phyloP scores from a whole-genome alignment of 768 basidiomycete species.

The Leccinum barrowsii region DNA sequence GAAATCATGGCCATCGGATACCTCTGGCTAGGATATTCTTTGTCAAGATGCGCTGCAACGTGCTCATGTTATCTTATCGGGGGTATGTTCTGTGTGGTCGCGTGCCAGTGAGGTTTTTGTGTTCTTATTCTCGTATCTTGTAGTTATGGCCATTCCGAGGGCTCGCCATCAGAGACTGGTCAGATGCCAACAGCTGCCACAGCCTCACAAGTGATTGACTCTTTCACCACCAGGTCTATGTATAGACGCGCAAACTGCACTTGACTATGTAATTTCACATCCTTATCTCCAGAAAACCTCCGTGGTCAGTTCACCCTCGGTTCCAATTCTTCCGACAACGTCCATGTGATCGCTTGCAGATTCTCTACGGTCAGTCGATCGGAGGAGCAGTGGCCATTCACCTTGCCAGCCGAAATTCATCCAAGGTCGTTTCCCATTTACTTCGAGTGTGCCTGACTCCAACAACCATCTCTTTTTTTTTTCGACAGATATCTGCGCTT shows the following conservation, averaged over 20 bases:
- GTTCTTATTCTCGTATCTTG: neutral
- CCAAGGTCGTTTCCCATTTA: slow-evolving; percentile 42
- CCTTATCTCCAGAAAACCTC: slow-evolving; percentile 61
- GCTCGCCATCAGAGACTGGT: slow-evolving; percentile 84
- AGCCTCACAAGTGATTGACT: neutral
- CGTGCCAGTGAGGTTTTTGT: neutral
- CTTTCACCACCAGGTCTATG: slow-evolving; percentile 51
- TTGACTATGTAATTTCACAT: slow-evolving; percentile 69
- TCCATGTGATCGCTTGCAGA: slow-evolving; percentile 33
- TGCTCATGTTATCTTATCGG: slow-evolving; percentile 90
- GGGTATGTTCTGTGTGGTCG: slow-evolving; percentile 49
- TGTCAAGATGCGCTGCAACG: slow-evolving; percentile 83
- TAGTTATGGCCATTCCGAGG: slow-evolving; percentile 88
- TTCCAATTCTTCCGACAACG: neutral
- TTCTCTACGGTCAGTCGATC: slow-evolving; percentile 82
- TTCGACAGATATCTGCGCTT: slow-evolving; percentile 62
- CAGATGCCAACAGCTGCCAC: neutral
- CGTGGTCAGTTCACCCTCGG: slow-evolving; percentile 45
- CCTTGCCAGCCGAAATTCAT: slow-evolving; percentile 74
- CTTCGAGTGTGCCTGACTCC: neutral
- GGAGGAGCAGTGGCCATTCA: slow-evolving; percentile 93
- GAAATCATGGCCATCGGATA: slow-evolving; percentile 85
- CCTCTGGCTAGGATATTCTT: slow-evolving; percentile 84
- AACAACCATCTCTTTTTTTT: neutral
- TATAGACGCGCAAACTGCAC: slow-evolving; percentile 79